Base-by-base conservation (phyloP, 192 early-diverging fungal genomes). In the Glomus cerebriforme region DNA sequence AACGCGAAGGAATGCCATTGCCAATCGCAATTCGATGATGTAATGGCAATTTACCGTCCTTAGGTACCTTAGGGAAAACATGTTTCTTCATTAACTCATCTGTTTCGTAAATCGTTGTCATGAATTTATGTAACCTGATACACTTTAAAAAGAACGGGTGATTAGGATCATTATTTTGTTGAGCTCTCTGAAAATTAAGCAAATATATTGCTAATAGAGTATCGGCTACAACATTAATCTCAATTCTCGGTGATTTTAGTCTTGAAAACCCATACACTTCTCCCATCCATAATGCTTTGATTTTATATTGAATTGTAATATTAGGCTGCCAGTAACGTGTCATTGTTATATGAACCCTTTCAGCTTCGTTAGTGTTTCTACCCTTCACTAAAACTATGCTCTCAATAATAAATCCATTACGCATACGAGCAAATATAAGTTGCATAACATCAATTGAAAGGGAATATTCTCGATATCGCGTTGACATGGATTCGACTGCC, bases 241-340 rank as follows among this genome's bases (percentile, higher is more conserved):
- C 87, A 34, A 84, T 83, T 31, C 84, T 85, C 1, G 87, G 86
- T 3, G 82, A 74, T 78, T 83, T 82, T 15, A 88, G 75, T 34
- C 85, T 78, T n/a, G 59, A 62, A 22, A 73, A 27, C 29, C 62
- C 60, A 59, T 60, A 59, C 24, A 31, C 62, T 26, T 66, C 79
- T 12, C 74, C 35, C 0, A 77, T 71, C 72, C 86, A 84, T 17
- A 78, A 78, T 17, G 87, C 88, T 65, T 85, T 89, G 49, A 93
- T 90, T 71, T 87, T 85, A 82, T 95, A 95, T 60, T 93, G 88
- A 17, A 95, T 85, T 1, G 88, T 92, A 54, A 95, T 87, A 79
- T 93, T 92, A 10, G 93, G 92, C 43, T 92, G 88, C 92, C 92
- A 93, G 13, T 90, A 85, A 62, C 93, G 73, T 26, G 89, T 85